Evolutionary conservation across 345 rosid genomes (phyloP), one percentile per base, ranked within the genome.

Genomic region (Atalantia buxifolia): DNA sequence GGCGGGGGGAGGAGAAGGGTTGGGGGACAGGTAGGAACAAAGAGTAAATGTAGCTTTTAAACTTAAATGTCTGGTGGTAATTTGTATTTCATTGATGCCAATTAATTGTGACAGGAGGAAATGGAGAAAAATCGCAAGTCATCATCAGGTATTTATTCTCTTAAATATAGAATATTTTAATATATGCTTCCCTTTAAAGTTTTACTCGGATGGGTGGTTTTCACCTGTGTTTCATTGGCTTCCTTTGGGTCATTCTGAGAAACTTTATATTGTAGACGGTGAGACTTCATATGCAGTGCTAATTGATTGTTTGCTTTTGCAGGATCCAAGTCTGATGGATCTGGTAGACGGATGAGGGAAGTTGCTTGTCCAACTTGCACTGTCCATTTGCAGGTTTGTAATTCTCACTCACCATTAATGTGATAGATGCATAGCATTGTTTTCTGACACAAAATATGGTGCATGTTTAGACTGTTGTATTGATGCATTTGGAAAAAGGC

Each of bases 331-430:
- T 84, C 92, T 9, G 90, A 91, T 79, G 91, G 83, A 77, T 84
- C 95, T 76, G 97, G 96, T 63, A 89, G 81, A 88, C 91, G 95
- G 80, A 97, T 91, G 98, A 92, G 89, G 81, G 99, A 97, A 89
- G 98, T 97, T 79, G 98, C 91, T 42, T 94, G 99, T 84, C 99
- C 99, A 50, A 97, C 91, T 30, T 97, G 99, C 85, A 97, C 99
- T 5, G 98, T 97, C 57, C 99, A 93, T 86, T 85, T 94, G 79
- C 98, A 97, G 98, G 99, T 94, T 57, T 67, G 85, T 70, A 71
- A 79, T 72, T 59, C 62, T 61, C 63, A 4, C 66, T 40, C 6
- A 25, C 10, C 19, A 1, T 76, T 18, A 31, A 33, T 33, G 24
- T 36, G 9, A 65, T 31, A 66, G 13, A 65, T 33, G 25, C 1